Evolutionary conservation across 2,329 filamentous ascomycete genomes (phyloP).

Genomic region (Nemania sp.): DNA sequence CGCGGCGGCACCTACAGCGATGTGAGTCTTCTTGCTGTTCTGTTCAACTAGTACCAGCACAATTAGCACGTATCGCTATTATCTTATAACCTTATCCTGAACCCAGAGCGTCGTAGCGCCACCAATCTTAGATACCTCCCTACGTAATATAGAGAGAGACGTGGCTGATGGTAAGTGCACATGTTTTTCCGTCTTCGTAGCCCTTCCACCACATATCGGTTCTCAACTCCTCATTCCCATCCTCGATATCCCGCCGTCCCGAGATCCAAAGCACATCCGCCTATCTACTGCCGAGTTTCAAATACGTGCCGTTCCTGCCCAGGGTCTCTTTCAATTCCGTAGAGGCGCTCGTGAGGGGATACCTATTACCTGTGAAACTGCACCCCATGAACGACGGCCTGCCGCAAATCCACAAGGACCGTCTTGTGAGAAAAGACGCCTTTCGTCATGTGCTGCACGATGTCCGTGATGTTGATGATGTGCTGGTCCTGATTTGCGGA

Average conservation of each 20-base stretch:
- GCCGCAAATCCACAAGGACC: conserved; percentile 59
- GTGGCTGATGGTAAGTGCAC: conserved; percentile 41
- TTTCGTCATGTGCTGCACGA: conserved; percentile 56
- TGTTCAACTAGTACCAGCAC: conserved; percentile 1
- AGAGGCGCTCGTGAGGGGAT: conserved; percentile 64
- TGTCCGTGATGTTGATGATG: conserved; percentile 65
- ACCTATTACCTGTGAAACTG: conserved; percentile 64
- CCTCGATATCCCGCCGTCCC: conserved; percentile 52
- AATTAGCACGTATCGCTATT: background rate
- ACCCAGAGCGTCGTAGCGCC: too few relatives aligned
- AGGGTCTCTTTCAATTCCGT: conserved; percentile 60
- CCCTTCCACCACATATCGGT: conserved; percentile 82
- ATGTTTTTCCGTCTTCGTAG: conserved; percentile 52
- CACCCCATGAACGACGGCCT: conserved; percentile 64
- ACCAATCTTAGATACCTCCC: too few relatives aligned
- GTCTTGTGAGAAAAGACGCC: conserved; percentile 53
- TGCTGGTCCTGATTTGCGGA: conserved; percentile 84
- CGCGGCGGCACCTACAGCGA: conserved; percentile 68
- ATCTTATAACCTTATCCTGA: conserved; percentile 31
- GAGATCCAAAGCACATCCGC: conserved; percentile 62
- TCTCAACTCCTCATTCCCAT: conserved; percentile 74
- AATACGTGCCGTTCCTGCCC: conserved; percentile 74
- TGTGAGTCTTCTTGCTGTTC: conserved; percentile 57
- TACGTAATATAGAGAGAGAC: background rate
- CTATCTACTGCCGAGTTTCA: conserved; percentile 82